Conservation (phyloP, 1,284 basidiomycete genomes). For the Ganoderma lucidum region DNA sequence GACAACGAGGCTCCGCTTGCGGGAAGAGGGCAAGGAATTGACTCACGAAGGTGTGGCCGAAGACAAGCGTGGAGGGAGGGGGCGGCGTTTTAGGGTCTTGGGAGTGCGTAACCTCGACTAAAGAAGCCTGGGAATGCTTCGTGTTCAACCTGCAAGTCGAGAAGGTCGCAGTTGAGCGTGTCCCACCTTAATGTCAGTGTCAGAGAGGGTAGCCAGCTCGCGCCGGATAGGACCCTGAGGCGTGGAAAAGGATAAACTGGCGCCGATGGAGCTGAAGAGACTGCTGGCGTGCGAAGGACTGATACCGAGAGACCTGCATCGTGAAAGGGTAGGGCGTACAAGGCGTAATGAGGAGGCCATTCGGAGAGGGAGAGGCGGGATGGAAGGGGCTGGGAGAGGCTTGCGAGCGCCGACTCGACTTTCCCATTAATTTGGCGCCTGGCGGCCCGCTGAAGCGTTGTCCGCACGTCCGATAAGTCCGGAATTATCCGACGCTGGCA, state of each 20-base stretch:
- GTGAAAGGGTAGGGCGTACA: conserved; percentile 19
- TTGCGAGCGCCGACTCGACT: not conserved
- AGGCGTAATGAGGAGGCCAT: conserved; percentile 28
- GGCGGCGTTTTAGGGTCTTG: conserved; percentile 60
- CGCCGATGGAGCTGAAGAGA: conserved; percentile 22
- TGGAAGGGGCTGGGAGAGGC: not conserved
- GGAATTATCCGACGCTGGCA: conserved; percentile 10
- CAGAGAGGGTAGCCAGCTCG: conserved; percentile 36
- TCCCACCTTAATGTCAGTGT: conserved; percentile 43
- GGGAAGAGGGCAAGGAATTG: not conserved
- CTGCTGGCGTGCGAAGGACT: conserved; percentile 19
- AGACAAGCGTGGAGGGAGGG: conserved; percentile 61
- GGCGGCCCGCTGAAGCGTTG: not conserved
- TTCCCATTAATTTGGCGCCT: not conserved
- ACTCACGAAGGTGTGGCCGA: conserved; percentile 74
- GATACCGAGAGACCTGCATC: conserved; percentile 11
- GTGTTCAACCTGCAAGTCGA: not conserved
- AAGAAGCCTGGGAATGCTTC: conserved; percentile 49
- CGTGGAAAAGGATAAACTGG: conserved; percentile 34
- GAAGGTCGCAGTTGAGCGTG: not conserved
- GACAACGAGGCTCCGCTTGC: not conserved
- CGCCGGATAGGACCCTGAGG: conserved; percentile 37
- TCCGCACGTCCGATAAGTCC: not conserved
- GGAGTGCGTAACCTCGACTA: conserved; percentile 58
- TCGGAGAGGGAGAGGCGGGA: not conserved